These are phyloP conservation scores for Wallacemonas sp. DNA, from an alignment of 208 protist species.

Conservation along the genomic window DNA sequence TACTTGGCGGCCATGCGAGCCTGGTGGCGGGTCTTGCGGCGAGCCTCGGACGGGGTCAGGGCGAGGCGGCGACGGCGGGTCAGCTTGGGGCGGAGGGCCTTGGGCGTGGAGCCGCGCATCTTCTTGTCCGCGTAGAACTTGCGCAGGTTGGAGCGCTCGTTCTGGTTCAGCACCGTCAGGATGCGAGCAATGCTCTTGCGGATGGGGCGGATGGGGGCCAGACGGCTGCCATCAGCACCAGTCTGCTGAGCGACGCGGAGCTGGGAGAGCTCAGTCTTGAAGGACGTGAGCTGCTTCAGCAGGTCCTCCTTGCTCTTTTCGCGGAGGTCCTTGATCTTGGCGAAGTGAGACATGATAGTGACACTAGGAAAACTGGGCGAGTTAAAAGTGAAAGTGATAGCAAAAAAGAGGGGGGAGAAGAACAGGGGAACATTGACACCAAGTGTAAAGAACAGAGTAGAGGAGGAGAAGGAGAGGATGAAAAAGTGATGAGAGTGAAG, in stretches of 20 bases:
- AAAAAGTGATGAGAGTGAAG: too few relatives aligned
- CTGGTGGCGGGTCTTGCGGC: conserved; percentile 87
- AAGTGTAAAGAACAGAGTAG: too few relatives aligned
- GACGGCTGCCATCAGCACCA: conserved; percentile 85
- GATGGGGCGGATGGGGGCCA: conserved; percentile 96
- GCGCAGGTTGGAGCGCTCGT: conserved; percentile 90
- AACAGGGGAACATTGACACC: too few relatives aligned
- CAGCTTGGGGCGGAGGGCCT: conserved; percentile 84
- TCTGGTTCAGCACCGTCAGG: conserved; percentile 98
- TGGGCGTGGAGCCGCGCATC: conserved; percentile 76
- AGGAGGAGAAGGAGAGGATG: too few relatives aligned
- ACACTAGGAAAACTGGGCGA: conserved; percentile 15
- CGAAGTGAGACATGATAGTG: conserved; percentile 78
- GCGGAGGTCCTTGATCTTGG: conserved; percentile 92
- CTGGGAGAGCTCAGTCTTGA: conserved; percentile 98
- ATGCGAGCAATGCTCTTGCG: conserved; percentile 97
- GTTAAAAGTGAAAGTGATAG: not conserved
- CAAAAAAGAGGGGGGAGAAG: not conserved
- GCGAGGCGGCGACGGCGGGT: conserved; percentile 88
- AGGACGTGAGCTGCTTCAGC: conserved; percentile 95
- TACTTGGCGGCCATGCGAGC: conserved; percentile 75
- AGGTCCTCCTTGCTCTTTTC: conserved; percentile 97
- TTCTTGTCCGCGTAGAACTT: conserved; percentile 95
- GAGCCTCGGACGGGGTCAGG: conserved; percentile 88
- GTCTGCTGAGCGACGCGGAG: conserved; percentile 97